Evolutionary conservation across 202 grass and related monocot genomes (phyloP).

Genomic region (Cymbopogon flexuosus): DNA sequence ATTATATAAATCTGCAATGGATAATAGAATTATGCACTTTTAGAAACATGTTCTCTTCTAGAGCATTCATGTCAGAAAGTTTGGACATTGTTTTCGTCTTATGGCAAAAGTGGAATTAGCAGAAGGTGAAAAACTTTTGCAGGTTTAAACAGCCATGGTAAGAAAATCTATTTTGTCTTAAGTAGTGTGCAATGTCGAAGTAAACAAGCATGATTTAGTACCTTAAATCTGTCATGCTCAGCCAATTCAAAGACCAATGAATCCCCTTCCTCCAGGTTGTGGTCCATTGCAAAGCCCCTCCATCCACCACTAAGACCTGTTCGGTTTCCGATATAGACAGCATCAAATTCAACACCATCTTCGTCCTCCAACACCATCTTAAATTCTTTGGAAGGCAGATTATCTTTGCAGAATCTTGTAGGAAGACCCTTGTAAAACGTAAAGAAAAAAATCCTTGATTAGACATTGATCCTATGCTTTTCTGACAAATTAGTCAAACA

Average conservation of each 20-base stretch:
- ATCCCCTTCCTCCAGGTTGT: slow-evolving; percentile 86
- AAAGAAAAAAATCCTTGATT: background rate
- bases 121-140: background rate
- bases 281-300: slow-evolving; percentile 81
- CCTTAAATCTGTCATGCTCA: slow-evolving; percentile 76
- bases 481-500: slow-evolving; percentile 2
- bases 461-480: background rate
- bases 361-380: slow-evolving; percentile 91
- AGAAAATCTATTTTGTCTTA: background rate
- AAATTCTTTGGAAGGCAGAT: slow-evolving; percentile 55
- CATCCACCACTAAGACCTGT: slow-evolving; percentile 89
- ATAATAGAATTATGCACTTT: background rate
- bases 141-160: background rate
- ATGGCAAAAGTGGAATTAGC: background rate
- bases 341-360: slow-evolving; percentile 70
- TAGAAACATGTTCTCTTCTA: background rate
- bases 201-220: slow-evolving; percentile 26
- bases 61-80: background rate
- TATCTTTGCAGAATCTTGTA: slow-evolving; percentile 65
- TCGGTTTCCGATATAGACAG: slow-evolving; percentile 68
- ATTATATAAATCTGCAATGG: slow-evolving; percentile 45
- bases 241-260: slow-evolving; percentile 78
- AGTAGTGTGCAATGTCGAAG: background rate
- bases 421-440: slow-evolving; percentile 60
- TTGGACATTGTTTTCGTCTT: background rate